Evolutionary conservation across 202 grass and related monocot species (phyloP).

Genomic region (Bolboschoenoplectus hybrid): DNA sequence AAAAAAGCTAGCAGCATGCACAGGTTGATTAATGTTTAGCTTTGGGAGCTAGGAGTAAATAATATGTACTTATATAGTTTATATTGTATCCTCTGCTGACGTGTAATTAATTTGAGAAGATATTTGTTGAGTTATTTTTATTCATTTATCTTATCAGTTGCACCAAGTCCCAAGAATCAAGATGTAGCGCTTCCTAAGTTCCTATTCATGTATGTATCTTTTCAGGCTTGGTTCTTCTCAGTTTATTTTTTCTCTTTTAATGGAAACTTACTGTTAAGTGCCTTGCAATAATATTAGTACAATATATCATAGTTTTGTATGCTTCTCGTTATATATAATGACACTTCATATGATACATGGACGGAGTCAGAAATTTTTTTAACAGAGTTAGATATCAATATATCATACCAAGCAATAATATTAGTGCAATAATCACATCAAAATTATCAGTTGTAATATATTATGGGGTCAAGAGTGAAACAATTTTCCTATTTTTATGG

Average conservation of each 20-base stretch:
- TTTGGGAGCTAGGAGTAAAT: not conserved
- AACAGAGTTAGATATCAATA: too few species aligned
- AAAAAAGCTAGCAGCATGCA: conserved; percentile 1
- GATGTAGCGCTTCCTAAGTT: conserved; percentile 28
- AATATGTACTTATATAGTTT: not conserved
- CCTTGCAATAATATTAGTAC: not conserved
- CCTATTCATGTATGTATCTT: not conserved
- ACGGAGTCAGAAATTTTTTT: too few species aligned
- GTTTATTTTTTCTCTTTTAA: not conserved
- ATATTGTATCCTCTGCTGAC: not conserved
- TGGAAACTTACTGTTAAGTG: not conserved
- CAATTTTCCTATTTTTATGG: too few species aligned
- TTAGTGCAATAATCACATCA: too few species aligned
- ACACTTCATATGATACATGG: too few species aligned
- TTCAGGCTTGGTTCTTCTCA: not conserved
- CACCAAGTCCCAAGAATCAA: conserved; percentile 26
- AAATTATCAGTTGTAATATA: too few species aligned
- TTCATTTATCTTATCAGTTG: not conserved
- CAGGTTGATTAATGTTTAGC: conserved; percentile 7
- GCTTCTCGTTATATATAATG: too few species aligned
- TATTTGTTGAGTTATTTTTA: not conserved
- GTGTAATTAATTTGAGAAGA: not conserved
- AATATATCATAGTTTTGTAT: too few species aligned
- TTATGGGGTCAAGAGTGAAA: too few species aligned
- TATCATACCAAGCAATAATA: too few species aligned